These are phyloP conservation scores for Zopfochytrium polystomum DNA, from an alignment of 371 early-diverging fungal genomes.

Conservation along the genomic window DNA sequence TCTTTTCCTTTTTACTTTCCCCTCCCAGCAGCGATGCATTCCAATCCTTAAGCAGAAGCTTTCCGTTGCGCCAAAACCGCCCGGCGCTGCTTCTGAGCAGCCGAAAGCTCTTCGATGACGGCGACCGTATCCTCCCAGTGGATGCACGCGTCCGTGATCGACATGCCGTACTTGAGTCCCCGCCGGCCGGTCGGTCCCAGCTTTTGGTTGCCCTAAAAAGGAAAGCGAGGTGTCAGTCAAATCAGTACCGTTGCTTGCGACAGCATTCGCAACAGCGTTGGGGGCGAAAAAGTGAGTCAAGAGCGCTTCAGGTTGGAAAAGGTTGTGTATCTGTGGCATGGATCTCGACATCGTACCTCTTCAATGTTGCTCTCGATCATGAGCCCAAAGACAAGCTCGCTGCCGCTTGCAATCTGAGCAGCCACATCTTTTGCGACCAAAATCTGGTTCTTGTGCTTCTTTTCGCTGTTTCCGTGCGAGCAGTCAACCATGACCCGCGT, in stretches of 20 bases:
- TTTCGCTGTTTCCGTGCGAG: conserved; percentile 84
- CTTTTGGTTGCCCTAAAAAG: conserved; percentile 43
- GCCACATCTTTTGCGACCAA: conserved; percentile 61
- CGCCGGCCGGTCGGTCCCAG: conserved; percentile 34
- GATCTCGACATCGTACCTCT: conserved; percentile 58
- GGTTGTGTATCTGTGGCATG: too few relatives aligned
- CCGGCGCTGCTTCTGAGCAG: conserved; percentile 46
- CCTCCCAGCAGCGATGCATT: too few relatives aligned
- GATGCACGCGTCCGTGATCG: conserved; percentile 82
- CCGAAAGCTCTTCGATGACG: conserved; percentile 59
- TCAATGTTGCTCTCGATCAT: conserved; percentile 92
- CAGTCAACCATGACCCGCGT: conserved; percentile 97
- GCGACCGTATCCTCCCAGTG: conserved; percentile 73
- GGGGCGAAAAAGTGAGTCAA: not conserved
- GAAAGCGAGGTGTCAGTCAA: not conserved
- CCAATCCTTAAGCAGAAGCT: too few relatives aligned
- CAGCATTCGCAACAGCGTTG: too few relatives aligned
- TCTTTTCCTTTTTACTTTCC: too few relatives aligned
- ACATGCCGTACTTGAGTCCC: conserved; percentile 69
- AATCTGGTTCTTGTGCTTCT: conserved; percentile 82
- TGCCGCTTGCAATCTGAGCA: conserved; percentile 51
- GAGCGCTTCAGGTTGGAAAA: too few relatives aligned
- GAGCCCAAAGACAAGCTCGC: conserved; percentile 71
- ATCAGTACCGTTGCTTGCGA: too few relatives aligned
- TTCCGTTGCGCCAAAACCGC: too few relatives aligned